phyloP scores from a whole-genome alignment of 2,329 filamentous ascomycete genomes.

The Phialemonium atrogriseum region DNA sequence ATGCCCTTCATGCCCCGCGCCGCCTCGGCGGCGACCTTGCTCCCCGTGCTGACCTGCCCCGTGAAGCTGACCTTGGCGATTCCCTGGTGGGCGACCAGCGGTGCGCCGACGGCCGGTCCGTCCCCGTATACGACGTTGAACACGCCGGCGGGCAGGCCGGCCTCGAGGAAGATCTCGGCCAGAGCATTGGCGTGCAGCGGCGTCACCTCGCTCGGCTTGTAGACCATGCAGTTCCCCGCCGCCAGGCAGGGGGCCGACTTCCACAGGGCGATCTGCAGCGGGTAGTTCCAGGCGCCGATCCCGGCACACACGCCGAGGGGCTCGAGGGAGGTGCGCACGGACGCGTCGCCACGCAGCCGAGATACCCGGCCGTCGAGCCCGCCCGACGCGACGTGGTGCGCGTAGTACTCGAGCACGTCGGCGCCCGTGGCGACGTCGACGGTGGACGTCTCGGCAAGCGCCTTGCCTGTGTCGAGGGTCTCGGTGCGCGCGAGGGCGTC shows the following conservation, averaged over 20 bases:
- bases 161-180: slow-evolving; percentile 68
- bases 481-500: slow-evolving; percentile 72
- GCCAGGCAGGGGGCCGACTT: slow-evolving; percentile 81
- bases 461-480: slow-evolving; percentile 80
- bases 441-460: slow-evolving; percentile 73
- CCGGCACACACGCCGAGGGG: slow-evolving; percentile 76
- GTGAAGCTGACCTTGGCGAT: slow-evolving; percentile 88
- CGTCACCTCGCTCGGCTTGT: slow-evolving; percentile 84
- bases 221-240: slow-evolving; percentile 83
- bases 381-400: slow-evolving; percentile 67
- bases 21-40: slow-evolving; percentile 70
- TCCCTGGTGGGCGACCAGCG: slow-evolving; percentile 60
- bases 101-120: slow-evolving; percentile 68
- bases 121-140: slow-evolving; percentile 83
- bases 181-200: slow-evolving; percentile 72
- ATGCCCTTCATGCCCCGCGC: slow-evolving; percentile 79
- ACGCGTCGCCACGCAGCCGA: slow-evolving; percentile 65
- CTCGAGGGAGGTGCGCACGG: slow-evolving; percentile 76
- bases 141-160: slow-evolving; percentile 71
- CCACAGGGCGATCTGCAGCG: slow-evolving; percentile 84
- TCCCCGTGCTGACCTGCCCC: slow-evolving; percentile 75
- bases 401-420: slow-evolving; percentile 82
- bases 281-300: slow-evolving; percentile 90
- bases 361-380: slow-evolving; percentile 75
- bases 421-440: slow-evolving; percentile 79